phyloP scores from a whole-genome alignment of 139 green algal genomes.

The Volvox africanus region DNA sequence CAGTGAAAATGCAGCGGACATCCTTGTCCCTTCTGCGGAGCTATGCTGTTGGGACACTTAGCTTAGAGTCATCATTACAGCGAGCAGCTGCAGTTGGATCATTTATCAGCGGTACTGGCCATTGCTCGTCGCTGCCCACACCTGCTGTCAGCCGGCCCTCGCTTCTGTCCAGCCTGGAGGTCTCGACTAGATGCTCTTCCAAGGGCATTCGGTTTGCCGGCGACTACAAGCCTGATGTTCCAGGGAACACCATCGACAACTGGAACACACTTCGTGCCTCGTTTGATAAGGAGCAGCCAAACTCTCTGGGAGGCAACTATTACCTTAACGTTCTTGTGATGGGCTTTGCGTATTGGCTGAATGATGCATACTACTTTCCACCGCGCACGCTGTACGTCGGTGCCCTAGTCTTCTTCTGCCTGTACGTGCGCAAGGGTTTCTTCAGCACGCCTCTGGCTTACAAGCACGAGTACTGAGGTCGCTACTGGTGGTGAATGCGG shows the following conservation, averaged over 20 bases:
- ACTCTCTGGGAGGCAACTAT: slow-evolving; percentile 38
- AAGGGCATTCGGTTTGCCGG: slow-evolving; percentile 7
- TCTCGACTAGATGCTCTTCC: not conserved
- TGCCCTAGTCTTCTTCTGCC: slow-evolving; percentile 29
- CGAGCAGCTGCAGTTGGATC: not conserved
- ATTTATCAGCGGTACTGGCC: not conserved
- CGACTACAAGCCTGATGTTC: slow-evolving; percentile 41
- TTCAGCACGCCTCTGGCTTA: not conserved
- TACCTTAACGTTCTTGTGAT: slow-evolving; percentile 29
- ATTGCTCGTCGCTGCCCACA: not conserved
- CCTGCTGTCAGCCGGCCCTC: not conserved
- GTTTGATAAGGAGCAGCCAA: slow-evolving; percentile 32
- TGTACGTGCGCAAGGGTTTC: slow-evolving; percentile 38
- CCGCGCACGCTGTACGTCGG: slow-evolving; percentile 42
- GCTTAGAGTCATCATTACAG: slow-evolving; percentile 26
- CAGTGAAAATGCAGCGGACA: slow-evolving; percentile 26
- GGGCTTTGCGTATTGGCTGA: slow-evolving; percentile 46
- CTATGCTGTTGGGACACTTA: not conserved
- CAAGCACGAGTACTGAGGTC: slow-evolving; percentile 25
- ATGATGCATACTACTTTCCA: slow-evolving; percentile 46
- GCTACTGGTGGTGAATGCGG: not conserved
- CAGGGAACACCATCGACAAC: slow-evolving; percentile 40
- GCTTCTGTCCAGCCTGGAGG: not conserved
- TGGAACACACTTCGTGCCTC: slow-evolving; percentile 2
- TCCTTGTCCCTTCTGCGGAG: slow-evolving; percentile 23